phyloP scores from a whole-genome alignment of 202 grass and related monocot genomes.

The Hordeum pubiflorum region DNA sequence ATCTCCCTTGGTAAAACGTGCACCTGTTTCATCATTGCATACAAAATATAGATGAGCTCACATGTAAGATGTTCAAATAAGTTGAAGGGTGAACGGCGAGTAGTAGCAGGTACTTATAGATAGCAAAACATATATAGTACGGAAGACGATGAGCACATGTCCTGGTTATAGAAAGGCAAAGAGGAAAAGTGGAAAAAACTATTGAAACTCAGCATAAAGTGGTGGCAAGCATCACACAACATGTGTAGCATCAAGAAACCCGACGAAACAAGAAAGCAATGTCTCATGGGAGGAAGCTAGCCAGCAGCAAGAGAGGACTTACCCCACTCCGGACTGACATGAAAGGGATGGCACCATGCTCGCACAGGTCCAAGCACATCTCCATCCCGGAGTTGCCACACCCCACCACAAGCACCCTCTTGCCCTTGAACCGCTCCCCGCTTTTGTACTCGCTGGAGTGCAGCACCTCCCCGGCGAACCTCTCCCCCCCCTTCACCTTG shows the following conservation, averaged over 20 bases:
- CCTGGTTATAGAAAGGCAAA: background rate
- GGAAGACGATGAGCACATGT: background rate
- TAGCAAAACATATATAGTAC: background rate
- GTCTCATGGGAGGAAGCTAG: background rate
- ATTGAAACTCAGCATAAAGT: background rate
- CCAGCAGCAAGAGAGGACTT: background rate
- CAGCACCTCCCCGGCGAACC: conserved; percentile 54
- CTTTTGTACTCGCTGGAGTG: conserved; percentile 85
- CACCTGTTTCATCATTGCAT: conserved; percentile 38
- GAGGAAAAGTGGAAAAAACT: background rate
- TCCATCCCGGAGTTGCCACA: conserved; percentile 99
- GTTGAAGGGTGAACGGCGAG: background rate
- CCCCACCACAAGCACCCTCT: conserved; percentile 67
- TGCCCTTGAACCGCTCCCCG: conserved; percentile 60
- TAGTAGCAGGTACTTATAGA: too few species aligned
- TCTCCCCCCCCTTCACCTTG: conserved; percentile 58
- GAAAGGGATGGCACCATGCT: conserved; percentile 75
- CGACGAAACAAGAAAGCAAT: background rate
- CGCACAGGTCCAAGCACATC: conserved; percentile 82
- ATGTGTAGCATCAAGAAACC: background rate
- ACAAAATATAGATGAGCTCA: background rate
- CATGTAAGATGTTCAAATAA: background rate
- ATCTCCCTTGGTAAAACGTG: conserved; percentile 89
- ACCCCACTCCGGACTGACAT: conserved; percentile 92
- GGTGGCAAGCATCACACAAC: background rate